Percentiles rank a stretch among this genome's conserved stretches.
These are phyloP conservation scores for Herpetomonas samuelpessoai DNA, from an alignment of 208 protist species.

Conservation along the genomic window DNA sequence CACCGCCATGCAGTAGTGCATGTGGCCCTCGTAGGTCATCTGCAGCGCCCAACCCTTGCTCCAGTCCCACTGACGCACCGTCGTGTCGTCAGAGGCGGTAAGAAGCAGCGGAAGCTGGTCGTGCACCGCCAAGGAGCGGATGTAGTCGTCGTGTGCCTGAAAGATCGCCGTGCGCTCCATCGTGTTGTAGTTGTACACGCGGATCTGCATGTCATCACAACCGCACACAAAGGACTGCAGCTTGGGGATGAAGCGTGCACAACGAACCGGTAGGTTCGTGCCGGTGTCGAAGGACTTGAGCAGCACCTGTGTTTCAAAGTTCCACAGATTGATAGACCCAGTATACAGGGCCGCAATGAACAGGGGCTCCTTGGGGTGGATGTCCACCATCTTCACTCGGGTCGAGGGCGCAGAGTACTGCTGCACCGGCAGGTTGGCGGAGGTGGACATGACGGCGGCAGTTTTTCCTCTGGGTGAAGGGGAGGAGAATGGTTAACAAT, in stretches of 20 bases:
- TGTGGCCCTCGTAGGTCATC: slow-evolving; percentile 96
- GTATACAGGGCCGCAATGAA: slow-evolving; percentile 94
- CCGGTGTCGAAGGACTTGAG: slow-evolving; percentile 98
- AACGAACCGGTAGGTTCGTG: slow-evolving; percentile 90
- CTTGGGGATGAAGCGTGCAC: slow-evolving; percentile 95
- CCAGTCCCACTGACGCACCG: slow-evolving; percentile 98
- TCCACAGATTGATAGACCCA: slow-evolving; percentile 96
- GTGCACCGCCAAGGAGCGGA: slow-evolving; percentile 97
- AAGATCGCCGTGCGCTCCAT: slow-evolving; percentile 97
- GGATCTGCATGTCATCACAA: slow-evolving; percentile 93
- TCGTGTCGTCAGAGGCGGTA: slow-evolving; percentile 98
- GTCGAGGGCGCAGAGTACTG: slow-evolving; percentile 89
- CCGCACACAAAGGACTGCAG: slow-evolving; percentile 97
- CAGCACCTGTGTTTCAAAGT: slow-evolving; percentile 95
- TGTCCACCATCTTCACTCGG: slow-evolving; percentile 98
- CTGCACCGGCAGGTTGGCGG: slow-evolving; percentile 12
- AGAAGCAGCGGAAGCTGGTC: slow-evolving; percentile 96
- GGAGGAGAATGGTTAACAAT: too few species aligned
- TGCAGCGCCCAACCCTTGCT: slow-evolving; percentile 93
- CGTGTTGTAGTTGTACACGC: slow-evolving; percentile 99
- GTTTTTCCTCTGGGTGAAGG: too few species aligned
- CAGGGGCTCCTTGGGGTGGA: slow-evolving; percentile 98
- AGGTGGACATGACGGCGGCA: background rate
- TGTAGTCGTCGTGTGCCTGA: slow-evolving; percentile 97
- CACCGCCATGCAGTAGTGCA: slow-evolving; percentile 98